Evolutionary conservation across 2,329 filamentous ascomycete genomes (phyloP), one percentile per base, ranked within the genome.

Genomic region (Botrytis squamosa): DNA sequence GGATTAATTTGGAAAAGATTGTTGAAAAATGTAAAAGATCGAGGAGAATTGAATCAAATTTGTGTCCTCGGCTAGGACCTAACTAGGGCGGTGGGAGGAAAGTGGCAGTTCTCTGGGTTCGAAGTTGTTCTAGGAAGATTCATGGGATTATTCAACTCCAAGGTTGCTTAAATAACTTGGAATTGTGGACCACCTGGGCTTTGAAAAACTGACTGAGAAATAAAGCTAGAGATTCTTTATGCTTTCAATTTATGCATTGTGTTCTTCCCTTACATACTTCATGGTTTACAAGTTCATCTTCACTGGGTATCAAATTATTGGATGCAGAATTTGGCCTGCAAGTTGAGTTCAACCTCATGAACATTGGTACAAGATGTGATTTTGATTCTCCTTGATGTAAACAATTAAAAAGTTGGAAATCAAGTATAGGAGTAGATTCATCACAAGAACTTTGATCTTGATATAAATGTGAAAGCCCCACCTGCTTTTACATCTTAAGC

Each of bases 331-430:
- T 18, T 57, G 0, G 52, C 6, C 52, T 18, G 7, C 7, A 29
- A 18, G 3, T 57, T 9, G 16, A 29, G 3, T 29, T 33, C n/a
- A 57, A 4, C n/a, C 3, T 57, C 0, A 0, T 29, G 1, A n/a
- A 29, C n/a, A 0, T 18, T n/a, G n/a, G n/a, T 18, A 57, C 6
- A 57, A 57, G 2, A 18, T 3, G n/a, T 33, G 0, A 18, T 18
- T 57, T 12, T 33, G 14, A 18, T 29, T 4, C 6, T 57, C n/a
- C 16, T 57, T 57, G 14, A 18, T 18, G 18, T 5, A 18, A 29
- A 16, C 12, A 9, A 46, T 2, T 29, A 14, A 29, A 18, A 16
- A 18, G 2, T 18, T 16, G 12, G n/a, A 55, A 5, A 55, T 16
- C n/a, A 16, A 8, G 12, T 55, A 29, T 55, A 55, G 25, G 14